Evolutionary conservation across 2,329 filamentous ascomycete genomes (phyloP).

Genomic region (Colletotrichum sp.): DNA sequence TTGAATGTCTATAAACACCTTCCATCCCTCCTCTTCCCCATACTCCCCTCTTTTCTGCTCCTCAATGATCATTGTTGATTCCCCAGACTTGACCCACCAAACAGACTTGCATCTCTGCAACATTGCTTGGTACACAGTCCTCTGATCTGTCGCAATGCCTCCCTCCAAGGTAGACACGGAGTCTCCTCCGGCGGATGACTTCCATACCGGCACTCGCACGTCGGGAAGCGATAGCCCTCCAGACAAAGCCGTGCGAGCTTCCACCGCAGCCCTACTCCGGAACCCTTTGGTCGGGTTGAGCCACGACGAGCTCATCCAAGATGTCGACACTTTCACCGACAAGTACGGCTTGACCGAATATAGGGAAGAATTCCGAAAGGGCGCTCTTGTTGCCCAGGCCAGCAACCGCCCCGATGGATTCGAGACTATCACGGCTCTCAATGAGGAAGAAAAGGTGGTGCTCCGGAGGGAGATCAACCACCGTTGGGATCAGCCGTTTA

Average conservation of each 20-base stretch:
- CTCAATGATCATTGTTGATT: not conserved
- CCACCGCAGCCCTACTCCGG: constrained; percentile 30
- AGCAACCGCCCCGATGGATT: constrained; percentile 37
- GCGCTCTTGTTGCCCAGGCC: constrained; percentile 55
- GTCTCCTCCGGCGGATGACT: not conserved
- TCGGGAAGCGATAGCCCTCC: not conserved
- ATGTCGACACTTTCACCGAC: constrained; percentile 41
- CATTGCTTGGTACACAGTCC: not conserved
- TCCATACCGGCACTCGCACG: not conserved
- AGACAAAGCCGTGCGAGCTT: constrained; percentile 4
- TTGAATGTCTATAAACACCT: not conserved
- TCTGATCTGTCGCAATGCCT: not conserved
- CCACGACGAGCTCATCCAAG: constrained; percentile 32
- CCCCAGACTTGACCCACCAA: not conserved
- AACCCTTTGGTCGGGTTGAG: constrained; percentile 36
- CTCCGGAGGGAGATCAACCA: constrained; percentile 32
- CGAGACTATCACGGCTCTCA: constrained; percentile 29
- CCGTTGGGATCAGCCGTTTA: constrained; percentile 36
- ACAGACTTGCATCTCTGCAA: not conserved
- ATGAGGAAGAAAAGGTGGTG: constrained; percentile 31
- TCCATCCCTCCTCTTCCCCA: not conserved
- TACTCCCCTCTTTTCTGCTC: not conserved
- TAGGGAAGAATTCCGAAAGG: constrained; percentile 52
- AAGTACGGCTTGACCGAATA: constrained; percentile 36
- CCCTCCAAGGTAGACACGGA: constrained; percentile 3